A percentile compares a stretch with the other conserved stretches of the same genome.
phyloP scores from a whole-genome alignment of 148 eudicot species.

The Nepenthes gracilis region DNA sequence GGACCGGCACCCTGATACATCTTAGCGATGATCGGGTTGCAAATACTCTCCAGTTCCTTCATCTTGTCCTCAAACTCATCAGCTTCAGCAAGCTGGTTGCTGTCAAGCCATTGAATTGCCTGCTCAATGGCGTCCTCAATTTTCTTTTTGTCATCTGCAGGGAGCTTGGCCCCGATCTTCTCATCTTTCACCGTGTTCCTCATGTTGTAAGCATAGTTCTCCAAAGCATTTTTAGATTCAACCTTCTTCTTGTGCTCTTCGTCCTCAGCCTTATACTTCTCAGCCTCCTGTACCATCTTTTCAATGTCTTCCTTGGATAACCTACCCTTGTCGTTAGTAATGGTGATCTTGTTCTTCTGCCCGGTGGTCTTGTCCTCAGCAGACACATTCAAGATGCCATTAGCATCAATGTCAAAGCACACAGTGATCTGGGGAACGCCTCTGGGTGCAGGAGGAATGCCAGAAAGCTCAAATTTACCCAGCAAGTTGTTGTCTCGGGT shows the following conservation, averaged over 20 bases:
- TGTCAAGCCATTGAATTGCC: not conserved
- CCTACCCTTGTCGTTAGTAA: not conserved
- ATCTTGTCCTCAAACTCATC: conserved; percentile 1
- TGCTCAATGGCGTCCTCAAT: conserved; percentile 1
- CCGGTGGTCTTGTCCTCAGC: conserved; percentile 8
- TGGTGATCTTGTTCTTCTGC: conserved; percentile 2
- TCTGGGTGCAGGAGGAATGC: conserved; percentile 1
- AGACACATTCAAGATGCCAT: conserved; percentile 1
- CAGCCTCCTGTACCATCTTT: conserved; percentile 4
- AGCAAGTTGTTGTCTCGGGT: conserved; percentile 1
- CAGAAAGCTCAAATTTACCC: conserved; percentile 3
- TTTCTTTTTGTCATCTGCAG: not conserved
- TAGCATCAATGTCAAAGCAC: conserved; percentile 2
- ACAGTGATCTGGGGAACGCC: not conserved
- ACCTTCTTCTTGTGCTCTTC: conserved; percentile 7
- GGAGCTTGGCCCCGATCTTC: not conserved
- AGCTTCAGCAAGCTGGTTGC: conserved; percentile 3
- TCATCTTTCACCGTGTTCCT: conserved; percentile 4
- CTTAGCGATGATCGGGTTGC: not conserved
- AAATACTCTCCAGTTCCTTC: not conserved
- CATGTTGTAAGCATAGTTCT: not conserved
- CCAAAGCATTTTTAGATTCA: conserved; percentile 1
- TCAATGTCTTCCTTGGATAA: not conserved
- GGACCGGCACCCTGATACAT: not conserved
- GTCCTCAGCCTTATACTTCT: conserved; percentile 7